phyloP scores from a whole-genome alignment of 176 grass and related monocot genomes.

The Musa itinerans region DNA sequence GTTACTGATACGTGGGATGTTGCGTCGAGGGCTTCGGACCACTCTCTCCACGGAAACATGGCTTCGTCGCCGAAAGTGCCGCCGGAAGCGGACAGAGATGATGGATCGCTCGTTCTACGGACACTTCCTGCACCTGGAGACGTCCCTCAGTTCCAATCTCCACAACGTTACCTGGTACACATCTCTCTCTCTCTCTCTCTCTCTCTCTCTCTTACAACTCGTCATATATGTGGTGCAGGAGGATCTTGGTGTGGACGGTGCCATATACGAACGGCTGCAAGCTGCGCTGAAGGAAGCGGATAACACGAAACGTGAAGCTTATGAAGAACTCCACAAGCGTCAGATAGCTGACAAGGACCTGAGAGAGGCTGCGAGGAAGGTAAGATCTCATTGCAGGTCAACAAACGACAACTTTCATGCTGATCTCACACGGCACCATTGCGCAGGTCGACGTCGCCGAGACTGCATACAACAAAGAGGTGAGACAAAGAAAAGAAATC shows the following conservation, averaged over 20 bases:
- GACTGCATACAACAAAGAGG: constrained; percentile 31
- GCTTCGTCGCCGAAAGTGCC: constrained; percentile 8
- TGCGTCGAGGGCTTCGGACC: background rate
- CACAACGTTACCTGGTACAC: constrained; percentile 23
- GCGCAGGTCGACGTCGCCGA: constrained; percentile 43
- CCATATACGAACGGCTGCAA: constrained; percentile 8
- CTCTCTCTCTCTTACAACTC: background rate
- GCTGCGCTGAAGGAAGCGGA: background rate
- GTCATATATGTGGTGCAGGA: constrained; percentile 12
- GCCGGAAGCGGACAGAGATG: constrained; percentile 22
- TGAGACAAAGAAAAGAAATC: constrained; percentile 35
- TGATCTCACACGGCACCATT: background rate
- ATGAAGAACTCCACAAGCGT: constrained; percentile 25
- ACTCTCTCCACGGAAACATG: background rate
- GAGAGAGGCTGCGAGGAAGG: constrained; percentile 28
- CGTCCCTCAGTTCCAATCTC: background rate
- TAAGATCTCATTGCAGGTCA: background rate
- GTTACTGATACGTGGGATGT: background rate
- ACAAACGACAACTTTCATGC: background rate
- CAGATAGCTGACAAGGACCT: constrained; percentile 25
- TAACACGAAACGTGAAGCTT: constrained; percentile 7
- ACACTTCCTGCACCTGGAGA: constrained; percentile 18
- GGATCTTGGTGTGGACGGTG: constrained; percentile 16
- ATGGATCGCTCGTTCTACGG: constrained; percentile 14
- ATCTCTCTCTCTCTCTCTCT: too few species aligned